phyloP scores from a whole-genome alignment of 1,139 yeast genomes.

The Pichia sp. region DNA sequence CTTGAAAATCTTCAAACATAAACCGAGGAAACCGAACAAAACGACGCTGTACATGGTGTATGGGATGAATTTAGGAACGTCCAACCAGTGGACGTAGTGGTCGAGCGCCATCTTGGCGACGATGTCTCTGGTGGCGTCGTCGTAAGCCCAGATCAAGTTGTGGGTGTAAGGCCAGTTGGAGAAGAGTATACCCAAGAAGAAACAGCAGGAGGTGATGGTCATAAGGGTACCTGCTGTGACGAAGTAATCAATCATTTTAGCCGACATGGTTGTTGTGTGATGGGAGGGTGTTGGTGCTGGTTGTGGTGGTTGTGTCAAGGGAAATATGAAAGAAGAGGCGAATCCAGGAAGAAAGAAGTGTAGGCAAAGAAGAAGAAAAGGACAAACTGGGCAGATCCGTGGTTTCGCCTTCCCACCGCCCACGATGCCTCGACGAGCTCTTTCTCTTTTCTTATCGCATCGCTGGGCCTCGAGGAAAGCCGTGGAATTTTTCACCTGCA shows the following conservation, averaged over 20 bases:
- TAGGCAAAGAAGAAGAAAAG: too few species aligned
- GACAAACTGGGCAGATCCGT: too few species aligned
- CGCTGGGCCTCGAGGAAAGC: too few species aligned
- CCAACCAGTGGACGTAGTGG: constrained; percentile 75
- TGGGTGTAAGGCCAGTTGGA: constrained; percentile 83
- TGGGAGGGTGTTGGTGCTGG: background rate
- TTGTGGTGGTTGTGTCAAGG: too few species aligned
- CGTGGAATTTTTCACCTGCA: too few species aligned
- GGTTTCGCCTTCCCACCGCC: too few species aligned
- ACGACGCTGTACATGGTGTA: constrained; percentile 54
- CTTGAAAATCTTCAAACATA: constrained; percentile 76
- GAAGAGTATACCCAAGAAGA: constrained; percentile 76
- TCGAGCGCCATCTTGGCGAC: constrained; percentile 45
- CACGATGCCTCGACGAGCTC: too few species aligned
- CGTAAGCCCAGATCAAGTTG: constrained; percentile 64
- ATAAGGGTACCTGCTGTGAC: constrained; percentile 22
- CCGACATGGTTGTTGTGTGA: constrained; percentile 4
- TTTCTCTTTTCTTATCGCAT: too few species aligned
- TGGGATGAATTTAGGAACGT: constrained; percentile 57
- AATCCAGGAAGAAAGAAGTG: background rate
- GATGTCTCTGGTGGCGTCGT: constrained; percentile 48
- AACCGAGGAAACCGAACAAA: constrained; percentile 65
- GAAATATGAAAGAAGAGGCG: background rate
- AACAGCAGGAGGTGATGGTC: constrained; percentile 48
- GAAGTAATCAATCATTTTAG: too few species aligned